Base-by-base conservation (phyloP, 306 rosid genomes). In the Medicago ruthenica region DNA sequence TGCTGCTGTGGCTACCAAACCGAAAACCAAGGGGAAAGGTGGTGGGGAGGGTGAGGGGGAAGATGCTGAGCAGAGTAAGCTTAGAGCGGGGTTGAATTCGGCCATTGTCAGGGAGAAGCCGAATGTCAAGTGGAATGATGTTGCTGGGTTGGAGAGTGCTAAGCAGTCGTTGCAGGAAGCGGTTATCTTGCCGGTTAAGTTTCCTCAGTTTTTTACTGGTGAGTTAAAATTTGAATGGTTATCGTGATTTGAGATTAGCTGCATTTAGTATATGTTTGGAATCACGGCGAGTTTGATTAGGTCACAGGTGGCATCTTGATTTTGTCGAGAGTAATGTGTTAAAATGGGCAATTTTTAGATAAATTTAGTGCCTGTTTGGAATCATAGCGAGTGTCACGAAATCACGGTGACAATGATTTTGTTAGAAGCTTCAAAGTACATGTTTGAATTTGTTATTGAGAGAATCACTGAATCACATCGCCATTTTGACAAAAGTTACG, bases 141-240 rank as follows among this genome's bases (percentile, higher is more conserved):
- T 95, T 7, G 99, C 99, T 0, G 99, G 99, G 7, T 78, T 96
- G 70, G 99, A 96, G 78, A 96, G 98, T 62, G 99, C 99, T 0
- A 96, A 96, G 58, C 99, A 96, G 79, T 88, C 99, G 0, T 85
- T 96, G 83, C 98, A 96, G 82, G 99, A 96, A 85, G 99, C 99
- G 0, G 99, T 96, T 41, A 90, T 96, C 42, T 86, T 96, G 50
- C 99, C 99, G 0, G 99, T 96, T 60, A 92, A 89, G 86, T 96
- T 89, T 71, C 99, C 99, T 2, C 99, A 96, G 80, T 96, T 96
- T 85, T 96, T 96, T 83, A 91, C 97, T 5, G 98, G 98, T 93
- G 40, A 37, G 92, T 62, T 60, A 71, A 3, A 1, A 5, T 54
- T 70, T 18, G 17, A 54, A 51, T 64, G 62, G 7, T 62, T 12